Conservation (phyloP, 2,329 filamentous ascomycete species). For the Fusarium miscanthi region DNA sequence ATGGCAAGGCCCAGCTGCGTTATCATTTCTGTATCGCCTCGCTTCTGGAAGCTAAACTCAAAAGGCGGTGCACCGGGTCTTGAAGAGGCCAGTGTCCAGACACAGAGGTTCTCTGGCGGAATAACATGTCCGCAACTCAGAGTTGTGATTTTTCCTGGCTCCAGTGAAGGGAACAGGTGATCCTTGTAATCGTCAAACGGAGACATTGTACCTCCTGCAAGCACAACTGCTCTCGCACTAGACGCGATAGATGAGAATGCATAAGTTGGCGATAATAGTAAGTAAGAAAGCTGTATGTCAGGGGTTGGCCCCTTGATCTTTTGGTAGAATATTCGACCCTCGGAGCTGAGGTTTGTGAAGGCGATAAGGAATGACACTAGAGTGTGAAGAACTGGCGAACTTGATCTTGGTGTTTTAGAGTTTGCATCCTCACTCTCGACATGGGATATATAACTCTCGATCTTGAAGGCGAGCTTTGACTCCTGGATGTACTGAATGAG, state of each 20-base stretch:
- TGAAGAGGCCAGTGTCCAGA: constrained; percentile 72
- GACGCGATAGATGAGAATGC: constrained; percentile 91
- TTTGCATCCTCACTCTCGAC: constrained; percentile 60
- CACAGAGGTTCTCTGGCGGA: constrained; percentile 81
- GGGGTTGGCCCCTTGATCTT: constrained; percentile 52
- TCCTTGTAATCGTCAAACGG: constrained; percentile 91
- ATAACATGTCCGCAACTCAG: constrained; percentile 97
- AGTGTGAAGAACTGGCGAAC: constrained; percentile 64
- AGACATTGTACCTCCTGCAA: constrained; percentile 97
- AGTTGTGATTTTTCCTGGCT: constrained; percentile 73
- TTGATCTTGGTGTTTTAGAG: constrained; percentile 41
- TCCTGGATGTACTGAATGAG: constrained; percentile 88
- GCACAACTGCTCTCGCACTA: constrained; percentile 84
- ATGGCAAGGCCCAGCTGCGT: constrained; percentile 79
- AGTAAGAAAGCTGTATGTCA: constrained; percentile 78
- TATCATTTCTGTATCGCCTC: constrained; percentile 76
- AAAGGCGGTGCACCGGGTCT: constrained; percentile 64
- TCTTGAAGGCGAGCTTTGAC: constrained; percentile 92
- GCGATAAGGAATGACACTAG: constrained; percentile 76
- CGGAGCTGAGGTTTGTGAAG: constrained; percentile 84
- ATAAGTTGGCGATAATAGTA: constrained; percentile 89
- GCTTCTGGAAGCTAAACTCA: constrained; percentile 88
- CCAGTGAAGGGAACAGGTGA: constrained; percentile 84
- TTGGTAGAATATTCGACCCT: constrained; percentile 74
- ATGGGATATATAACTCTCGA: constrained; percentile 85